Evolutionary conservation across 768 basidiomycete genomes (phyloP).

Genomic region (Pholiota molesta): DNA sequence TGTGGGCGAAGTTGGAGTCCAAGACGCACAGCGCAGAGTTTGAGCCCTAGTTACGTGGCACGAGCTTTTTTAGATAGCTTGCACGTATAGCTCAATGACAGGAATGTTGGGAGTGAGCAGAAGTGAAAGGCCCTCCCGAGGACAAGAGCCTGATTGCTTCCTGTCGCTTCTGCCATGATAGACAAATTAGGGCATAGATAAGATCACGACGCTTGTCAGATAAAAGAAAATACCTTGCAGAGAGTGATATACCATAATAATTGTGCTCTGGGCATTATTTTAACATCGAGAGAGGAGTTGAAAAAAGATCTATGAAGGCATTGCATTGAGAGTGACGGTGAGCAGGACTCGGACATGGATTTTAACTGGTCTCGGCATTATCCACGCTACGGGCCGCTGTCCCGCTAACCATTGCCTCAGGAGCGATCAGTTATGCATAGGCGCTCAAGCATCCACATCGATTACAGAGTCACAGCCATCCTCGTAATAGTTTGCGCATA

Average conservation of each 20-base stretch:
- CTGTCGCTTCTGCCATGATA: neutral
- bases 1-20: neutral
- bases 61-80: neutral
- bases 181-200: slow-evolving; percentile 12
- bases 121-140: neutral
- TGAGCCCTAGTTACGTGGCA: neutral
- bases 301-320: too few species aligned
- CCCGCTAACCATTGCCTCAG: too few species aligned
- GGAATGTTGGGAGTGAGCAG: neutral
- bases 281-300: too few species aligned
- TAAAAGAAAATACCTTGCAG: neutral
- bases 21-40: neutral
- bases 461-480: too few species aligned
- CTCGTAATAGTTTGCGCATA: too few species aligned
- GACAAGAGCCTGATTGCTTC: neutral
- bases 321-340: too few species aligned
- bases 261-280: neutral
- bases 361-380: too few species aligned
- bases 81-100: neutral
- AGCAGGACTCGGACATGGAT: too few species aligned
- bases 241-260: neutral
- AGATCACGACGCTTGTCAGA: slow-evolving; percentile 5
- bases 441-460: too few species aligned
- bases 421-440: too few species aligned
- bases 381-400: too few species aligned